Evolutionary conservation across 2,329 filamentous ascomycete genomes (phyloP).

Genomic region (Sordariomycetes sp.): DNA sequence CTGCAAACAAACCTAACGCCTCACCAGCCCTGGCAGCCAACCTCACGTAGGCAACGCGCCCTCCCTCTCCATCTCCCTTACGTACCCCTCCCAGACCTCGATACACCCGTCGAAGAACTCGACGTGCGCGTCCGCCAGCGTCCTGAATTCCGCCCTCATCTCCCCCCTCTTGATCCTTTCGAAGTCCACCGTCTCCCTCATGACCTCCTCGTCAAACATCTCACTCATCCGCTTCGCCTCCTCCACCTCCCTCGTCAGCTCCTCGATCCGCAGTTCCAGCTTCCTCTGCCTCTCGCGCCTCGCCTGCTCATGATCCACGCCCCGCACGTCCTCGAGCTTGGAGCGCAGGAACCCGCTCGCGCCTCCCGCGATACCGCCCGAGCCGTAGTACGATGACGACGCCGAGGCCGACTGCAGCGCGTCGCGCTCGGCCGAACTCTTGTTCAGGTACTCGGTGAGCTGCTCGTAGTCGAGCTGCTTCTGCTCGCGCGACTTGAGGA

Average conservation of each 20-base stretch:
- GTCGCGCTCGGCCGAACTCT: slow-evolving; percentile 79
- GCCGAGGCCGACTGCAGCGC: slow-evolving; percentile 51
- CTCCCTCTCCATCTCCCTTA: slow-evolving; percentile 75
- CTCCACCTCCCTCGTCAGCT: slow-evolving; percentile 82
- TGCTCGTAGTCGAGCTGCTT: slow-evolving; percentile 98
- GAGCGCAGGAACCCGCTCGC: slow-evolving; percentile 78
- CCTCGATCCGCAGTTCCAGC: slow-evolving; percentile 83
- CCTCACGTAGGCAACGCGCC: slow-evolving; percentile 14
- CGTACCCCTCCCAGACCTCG: slow-evolving; percentile 77
- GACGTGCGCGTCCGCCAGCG: slow-evolving; percentile 72
- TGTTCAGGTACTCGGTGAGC: slow-evolving; percentile 88
- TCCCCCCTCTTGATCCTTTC: slow-evolving; percentile 92
- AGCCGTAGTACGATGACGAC: slow-evolving; percentile 14
- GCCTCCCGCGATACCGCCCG: slow-evolving; percentile 44
- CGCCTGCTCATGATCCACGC: slow-evolving; percentile 89
- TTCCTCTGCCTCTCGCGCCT: slow-evolving; percentile 79
- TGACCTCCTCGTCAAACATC: slow-evolving; percentile 91
- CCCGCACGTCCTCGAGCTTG: slow-evolving; percentile 93
- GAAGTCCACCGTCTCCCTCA: slow-evolving; percentile 86
- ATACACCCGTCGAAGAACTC: slow-evolving; percentile 72
- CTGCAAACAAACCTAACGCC: not conserved
- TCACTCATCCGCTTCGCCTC: slow-evolving; percentile 75
- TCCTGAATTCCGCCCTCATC: slow-evolving; percentile 77
- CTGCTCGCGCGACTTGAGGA: slow-evolving; percentile 88
- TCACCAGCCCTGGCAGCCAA: not conserved